Evolutionary conservation across 2,329 filamentous ascomycete species (phyloP).

Genomic region (Gnomoniopsis smithogilvyi): DNA sequence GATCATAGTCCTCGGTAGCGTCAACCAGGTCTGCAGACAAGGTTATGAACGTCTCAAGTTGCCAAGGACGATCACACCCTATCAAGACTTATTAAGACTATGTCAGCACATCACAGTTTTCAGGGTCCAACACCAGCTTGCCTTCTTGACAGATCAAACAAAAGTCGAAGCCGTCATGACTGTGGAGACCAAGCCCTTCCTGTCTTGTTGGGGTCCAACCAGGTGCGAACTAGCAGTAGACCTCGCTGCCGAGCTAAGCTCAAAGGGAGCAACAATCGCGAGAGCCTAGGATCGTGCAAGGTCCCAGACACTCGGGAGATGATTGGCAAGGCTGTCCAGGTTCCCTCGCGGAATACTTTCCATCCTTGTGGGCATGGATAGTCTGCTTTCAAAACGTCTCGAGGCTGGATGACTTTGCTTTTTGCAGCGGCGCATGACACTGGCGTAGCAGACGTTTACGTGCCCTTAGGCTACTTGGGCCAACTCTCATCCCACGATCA

Average conservation of each 20-base stretch:
- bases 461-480: background rate
- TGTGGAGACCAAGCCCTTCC: background rate
- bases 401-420: background rate
- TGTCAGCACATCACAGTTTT: background rate
- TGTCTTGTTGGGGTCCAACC: background rate
- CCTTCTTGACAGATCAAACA: background rate
- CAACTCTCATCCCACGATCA: background rate
- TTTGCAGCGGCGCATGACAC: too few species aligned
- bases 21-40: background rate
- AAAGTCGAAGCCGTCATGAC: conserved; percentile 1
- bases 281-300: background rate
- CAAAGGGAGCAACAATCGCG: conserved; percentile 1
- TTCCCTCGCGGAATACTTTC: background rate
- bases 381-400: background rate
- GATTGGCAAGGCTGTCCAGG: background rate
- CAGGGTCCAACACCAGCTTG: background rate
- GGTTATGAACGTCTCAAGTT: background rate
- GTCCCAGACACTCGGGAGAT: background rate
- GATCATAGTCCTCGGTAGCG: background rate
- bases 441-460: background rate
- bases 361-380: background rate
- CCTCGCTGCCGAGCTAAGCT: background rate
- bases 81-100: background rate
- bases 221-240: background rate
- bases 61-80: background rate